Evolutionary conservation across 1,139 yeast genomes (phyloP).

Genomic region (Blastobotrys persicus): DNA sequence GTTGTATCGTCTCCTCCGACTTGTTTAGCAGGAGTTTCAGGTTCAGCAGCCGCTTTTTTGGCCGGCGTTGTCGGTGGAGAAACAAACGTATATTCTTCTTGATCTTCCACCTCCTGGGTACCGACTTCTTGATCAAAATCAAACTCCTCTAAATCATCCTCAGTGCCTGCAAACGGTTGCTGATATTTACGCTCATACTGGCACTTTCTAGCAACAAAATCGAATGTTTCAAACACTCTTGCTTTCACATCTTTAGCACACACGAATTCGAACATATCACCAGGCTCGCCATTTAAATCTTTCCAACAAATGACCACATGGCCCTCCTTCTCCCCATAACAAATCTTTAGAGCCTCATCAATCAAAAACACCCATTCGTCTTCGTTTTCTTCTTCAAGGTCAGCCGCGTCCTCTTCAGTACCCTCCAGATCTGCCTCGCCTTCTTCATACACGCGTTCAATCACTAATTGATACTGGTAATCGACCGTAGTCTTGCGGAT

Average conservation of each 20-base stretch:
- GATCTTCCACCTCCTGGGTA: constrained; percentile 3
- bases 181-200: constrained; percentile 75
- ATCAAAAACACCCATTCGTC: constrained; percentile 72
- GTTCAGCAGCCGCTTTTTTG: constrained; percentile 7
- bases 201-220: constrained; percentile 61
- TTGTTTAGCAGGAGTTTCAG: constrained; percentile 19
- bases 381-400: constrained; percentile 46
- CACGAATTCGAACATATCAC: constrained; percentile 79
- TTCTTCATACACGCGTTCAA: constrained; percentile 66
- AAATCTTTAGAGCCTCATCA: constrained; percentile 55
- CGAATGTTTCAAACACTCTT: constrained; percentile 62
- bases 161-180: constrained; percentile 50
- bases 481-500: constrained; percentile 68
- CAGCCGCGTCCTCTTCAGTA: constrained; percentile 57
- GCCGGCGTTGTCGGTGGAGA: constrained; percentile 18
- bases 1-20: too few relatives aligned
- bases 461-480: constrained; percentile 66
- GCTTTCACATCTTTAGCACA: constrained; percentile 61
- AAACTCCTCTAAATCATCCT: constrained; percentile 57
- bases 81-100: constrained; percentile 8
- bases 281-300: constrained; percentile 82
- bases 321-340: constrained; percentile 46
- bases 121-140: constrained; percentile 38
- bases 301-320: constrained; percentile 68
- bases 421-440: constrained; percentile 58